Base-by-base conservation (phyloP, 345 rosid species). In the Corchorus capsularis region DNA sequence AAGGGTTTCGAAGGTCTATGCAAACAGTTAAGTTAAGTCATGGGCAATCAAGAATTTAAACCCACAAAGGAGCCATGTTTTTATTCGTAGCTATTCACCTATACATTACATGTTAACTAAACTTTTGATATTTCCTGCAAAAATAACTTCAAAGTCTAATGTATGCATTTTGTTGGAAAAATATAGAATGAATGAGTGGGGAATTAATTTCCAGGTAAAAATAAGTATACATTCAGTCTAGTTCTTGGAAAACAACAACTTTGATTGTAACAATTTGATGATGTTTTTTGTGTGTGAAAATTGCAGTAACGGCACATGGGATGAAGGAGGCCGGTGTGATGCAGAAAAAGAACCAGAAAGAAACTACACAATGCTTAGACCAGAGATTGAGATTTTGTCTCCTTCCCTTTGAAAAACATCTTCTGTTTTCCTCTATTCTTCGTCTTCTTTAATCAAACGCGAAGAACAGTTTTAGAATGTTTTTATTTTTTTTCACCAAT, bases 91-190 rank as follows among this genome's bases (percentile, higher is more conserved):
- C 84, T 91, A 83, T 83, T 89, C 98, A 63, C 95, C 99, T 0
- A 86, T 80, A 54, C 98, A 96, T 83, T 94, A 83, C 91, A 89
- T 90, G 98, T 84, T n/a, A n/a, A n/a, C n/a, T n/a, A n/a, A n/a
- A n/a, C n/a, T n/a, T n/a, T n/a, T n/a, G n/a, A n/a, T n/a, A n/a
- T n/a, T n/a, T n/a, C n/a, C n/a, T n/a, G n/a, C n/a, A n/a, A n/a
- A n/a, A n/a, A n/a, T n/a, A n/a, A n/a, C n/a, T n/a, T n/a, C n/a
- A n/a, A n/a, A n/a, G n/a, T n/a, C n/a, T n/a, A n/a, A n/a, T n/a
- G n/a, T n/a, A n/a, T n/a, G n/a, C n/a, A n/a, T n/a, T n/a, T n/a
- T n/a, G n/a, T n/a, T n/a, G n/a, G n/a, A n/a, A 12, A 56, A 20
- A 19, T 56, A 19, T 20, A 19, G 61, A 20, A 56, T 56, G 32